Evolutionary conservation across 768 basidiomycete species (phyloP), one percentile per base, ranked within the genome.

Genomic region (Rhodotorula kratochvilovae): DNA sequence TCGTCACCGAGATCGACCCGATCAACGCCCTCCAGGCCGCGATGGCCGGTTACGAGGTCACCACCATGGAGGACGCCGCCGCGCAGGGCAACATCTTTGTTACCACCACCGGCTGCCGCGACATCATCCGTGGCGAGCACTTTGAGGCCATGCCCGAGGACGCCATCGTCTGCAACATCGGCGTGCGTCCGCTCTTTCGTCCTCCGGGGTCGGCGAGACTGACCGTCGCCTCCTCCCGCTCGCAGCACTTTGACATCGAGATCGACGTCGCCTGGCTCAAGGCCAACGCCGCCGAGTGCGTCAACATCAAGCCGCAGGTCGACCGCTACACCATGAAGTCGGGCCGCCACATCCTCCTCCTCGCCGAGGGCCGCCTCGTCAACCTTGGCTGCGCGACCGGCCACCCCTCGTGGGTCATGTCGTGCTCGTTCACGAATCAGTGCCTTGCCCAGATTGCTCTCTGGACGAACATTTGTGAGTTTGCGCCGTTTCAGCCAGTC

Each of bases 1-100:
- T 99, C 77, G 81, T 99, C 80, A 97, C 96, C 74, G 96, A 99
- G 82, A 96, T 99, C 80, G 96, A 99, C 83, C 96, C 96, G 74
- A 99, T 99, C 88, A 99, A 99, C 81, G 96, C 95, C 61, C 89
- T 99, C 70, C 96, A 99, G 82, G 96, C 96, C 77, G 95, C 94
- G 66, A 99, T 99, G 96, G 93, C 92, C 79, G 96, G 96, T 67
- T 99, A 93, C 81, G 95, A 99, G 82, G 95, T 99, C 70, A 89
- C 89, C 69, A 97, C 94, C 66, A 97, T 99, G 94, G 95, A 99
- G 79, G 93, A 96, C 48, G 92, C 91, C 74, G 96, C 95, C 56
- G 85, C 87, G 69, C 88, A 90, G 46, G 81, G 86, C 72, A 97
- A 98, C 82, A 81, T 99, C 80, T 96, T 99, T 77, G 92, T 99